Evolutionary conservation across 495 filamentous ascomycete species (phyloP), one percentile per base, ranked within the genome.

Genomic region (Penicillium paradoxum): DNA sequence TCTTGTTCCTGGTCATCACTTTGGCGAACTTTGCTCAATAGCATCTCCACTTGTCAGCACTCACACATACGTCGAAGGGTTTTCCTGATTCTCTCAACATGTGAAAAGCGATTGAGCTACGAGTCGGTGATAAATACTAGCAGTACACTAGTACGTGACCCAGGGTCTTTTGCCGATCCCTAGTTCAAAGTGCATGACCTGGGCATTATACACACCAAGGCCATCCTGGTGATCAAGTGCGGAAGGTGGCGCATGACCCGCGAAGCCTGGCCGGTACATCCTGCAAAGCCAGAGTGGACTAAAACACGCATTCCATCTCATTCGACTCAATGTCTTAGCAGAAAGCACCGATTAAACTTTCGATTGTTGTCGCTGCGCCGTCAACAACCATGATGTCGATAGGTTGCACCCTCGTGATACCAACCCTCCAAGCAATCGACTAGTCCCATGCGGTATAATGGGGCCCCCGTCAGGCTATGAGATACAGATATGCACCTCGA

Each of bases 391-490:
- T 32, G 18, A 53, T 42, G 36, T 50, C 40, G 41, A 5, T 46
- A 42, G 53, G 46, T 45, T 15, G 39, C 29, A 54, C 45, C 53
- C 60, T 57, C 50, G 53, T 57, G 60, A 63, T 60, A 62, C 36
- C 44, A 57, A 54, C 30, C n/a, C 9, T 33, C 4, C 24, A 18
- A 10, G 27, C 29, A 45, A 48, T 33, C 30, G 41, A 24, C 19
- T 11, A 34, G 27, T 43, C 14, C 11, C 38, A 43, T 36, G 36
- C 42, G n/a, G 7, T 5, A 22, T 32, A 9, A 33, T 11, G 19
- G 14, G 6, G 32, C 7, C 6, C 1, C 25, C 24, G 3, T 21
- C 27, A 21, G 40, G 34, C 0, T 0, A 18, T 8, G 34, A 32
- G 27, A 19, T 25, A 15, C 6, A 11, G 13, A 11, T 15, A 21